Conservation (phyloP, 192 early-diverging fungal species). For the Coemansia sp. region DNA sequence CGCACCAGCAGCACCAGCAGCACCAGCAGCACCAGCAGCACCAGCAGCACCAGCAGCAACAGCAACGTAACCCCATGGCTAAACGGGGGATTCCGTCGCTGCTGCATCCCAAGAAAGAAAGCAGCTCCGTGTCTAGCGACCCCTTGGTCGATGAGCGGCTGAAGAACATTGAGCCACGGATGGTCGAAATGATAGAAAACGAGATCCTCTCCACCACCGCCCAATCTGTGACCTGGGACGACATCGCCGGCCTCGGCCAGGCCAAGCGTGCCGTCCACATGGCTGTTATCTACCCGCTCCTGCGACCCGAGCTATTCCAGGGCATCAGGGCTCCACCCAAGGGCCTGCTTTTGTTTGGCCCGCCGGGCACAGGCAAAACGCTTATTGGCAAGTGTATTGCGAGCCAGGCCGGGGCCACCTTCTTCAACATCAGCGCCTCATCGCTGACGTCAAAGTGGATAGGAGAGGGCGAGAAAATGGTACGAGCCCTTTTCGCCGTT, state of each 20-base stretch:
- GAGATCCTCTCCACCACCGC: constrained; percentile 73
- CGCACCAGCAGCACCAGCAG: no score
- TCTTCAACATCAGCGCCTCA: constrained; percentile 88
- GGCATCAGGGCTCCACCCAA: constrained; percentile 80
- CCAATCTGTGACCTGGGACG: constrained; percentile 70
- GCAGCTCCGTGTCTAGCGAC: neutral
- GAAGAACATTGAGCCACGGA: constrained; percentile 79
- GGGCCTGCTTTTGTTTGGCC: constrained; percentile 84
- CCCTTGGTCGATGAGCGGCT: constrained; percentile 67
- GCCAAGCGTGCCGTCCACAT: constrained; percentile 80
- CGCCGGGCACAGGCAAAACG: constrained; percentile 83
- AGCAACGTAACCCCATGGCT: neutral
- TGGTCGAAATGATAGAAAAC: constrained; percentile 87
- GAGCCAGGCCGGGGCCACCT: constrained; percentile 79
- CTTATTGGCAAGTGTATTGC: constrained; percentile 90
- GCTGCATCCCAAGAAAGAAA: constrained; percentile 24
- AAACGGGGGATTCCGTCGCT: constrained; percentile 13
- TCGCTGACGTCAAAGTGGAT: constrained; percentile 94
- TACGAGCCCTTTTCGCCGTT: constrained; percentile 85
- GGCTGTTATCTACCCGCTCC: constrained; percentile 80
- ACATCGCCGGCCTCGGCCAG: constrained; percentile 80
- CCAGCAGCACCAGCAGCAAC: constrained; percentile 1
- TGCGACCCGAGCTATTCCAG: constrained; percentile 79
- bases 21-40: no score
- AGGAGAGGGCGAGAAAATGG: constrained; percentile 94